Conservation (phyloP, 1,284 basidiomycete species). For the Naganishia sp. region DNA sequence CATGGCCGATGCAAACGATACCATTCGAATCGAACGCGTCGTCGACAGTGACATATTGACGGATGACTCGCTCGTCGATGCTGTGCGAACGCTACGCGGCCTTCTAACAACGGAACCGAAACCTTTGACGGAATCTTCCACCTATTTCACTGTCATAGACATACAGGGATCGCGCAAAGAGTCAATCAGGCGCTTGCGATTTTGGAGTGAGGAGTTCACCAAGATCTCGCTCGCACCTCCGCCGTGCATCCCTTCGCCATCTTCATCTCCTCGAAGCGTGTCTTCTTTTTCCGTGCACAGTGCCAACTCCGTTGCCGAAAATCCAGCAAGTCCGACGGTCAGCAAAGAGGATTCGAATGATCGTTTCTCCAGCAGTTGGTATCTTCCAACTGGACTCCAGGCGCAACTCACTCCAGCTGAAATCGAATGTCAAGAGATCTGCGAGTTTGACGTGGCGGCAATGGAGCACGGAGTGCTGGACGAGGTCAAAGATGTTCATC, state of each 20-base stretch:
- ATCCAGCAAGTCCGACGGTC: neutral
- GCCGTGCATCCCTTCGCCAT: neutral
- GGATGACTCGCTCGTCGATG: constrained; percentile 20
- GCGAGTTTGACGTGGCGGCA: neutral
- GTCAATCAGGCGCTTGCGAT: neutral
- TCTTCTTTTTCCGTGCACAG: neutral
- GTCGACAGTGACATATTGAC: neutral
- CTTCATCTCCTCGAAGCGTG: neutral
- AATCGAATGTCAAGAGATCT: constrained; percentile 14
- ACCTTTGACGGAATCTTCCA: neutral
- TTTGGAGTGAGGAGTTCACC: neutral
- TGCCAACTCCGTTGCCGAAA: neutral
- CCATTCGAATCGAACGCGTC: neutral
- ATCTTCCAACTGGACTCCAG: constrained; percentile 5
- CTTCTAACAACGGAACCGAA: constrained; percentile 1
- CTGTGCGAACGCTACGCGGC: constrained; percentile 24
- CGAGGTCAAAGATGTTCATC: neutral
- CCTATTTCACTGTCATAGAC: neutral
- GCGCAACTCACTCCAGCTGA: constrained; percentile 12
- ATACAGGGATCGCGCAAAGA: too few relatives aligned
- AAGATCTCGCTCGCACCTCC: constrained; percentile 3
- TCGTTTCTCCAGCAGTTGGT: neutral
- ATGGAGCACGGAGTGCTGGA: neutral
- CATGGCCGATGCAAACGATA: neutral
- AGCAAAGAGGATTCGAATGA: neutral